Base-by-base conservation (phyloP, 1,284 basidiomycete genomes). In the Apiotrichum domesticum region DNA sequence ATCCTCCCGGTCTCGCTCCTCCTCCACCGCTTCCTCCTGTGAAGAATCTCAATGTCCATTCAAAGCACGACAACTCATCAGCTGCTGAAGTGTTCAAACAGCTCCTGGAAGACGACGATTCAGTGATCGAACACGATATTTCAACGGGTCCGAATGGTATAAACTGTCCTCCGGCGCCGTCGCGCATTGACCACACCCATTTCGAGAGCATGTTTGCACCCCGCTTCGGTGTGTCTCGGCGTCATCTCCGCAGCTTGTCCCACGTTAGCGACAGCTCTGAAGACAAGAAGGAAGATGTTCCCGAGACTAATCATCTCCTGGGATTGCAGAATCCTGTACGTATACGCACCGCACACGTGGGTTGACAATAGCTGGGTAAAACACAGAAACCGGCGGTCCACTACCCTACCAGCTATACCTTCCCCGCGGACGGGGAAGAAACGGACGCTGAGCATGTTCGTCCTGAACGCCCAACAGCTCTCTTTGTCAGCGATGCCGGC, bases 401-500 rank as follows among this genome's bases (percentile, higher is more conserved):
- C 9, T 46, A 46, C 32, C 32, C 45, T 2, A 34, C 34, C 34
- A 34, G 34, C 8, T 10, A 34, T 6, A 11, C 9, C 11, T 8
- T n/a, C 4, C 46, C 46, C 13, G 9, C 8, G 5, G 46, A 35
- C n/a, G 46, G 35, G 34, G 34, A 35, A n/a, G 33, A 35, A 6
- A 3, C 32, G 2, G 44, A 43, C 9, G 6, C 8, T 9, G 44
- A 21, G 8, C n/a, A 35, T 1, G 46, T 47, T 8, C 35, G 21
- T n/a, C 29, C 35, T 14, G 35, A 35, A 33, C 52, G 45, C 37
- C 34, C 8, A 13, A 41, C 32, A 10, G 50, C 32, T 3, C 44
- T 37, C 0, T 46, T 42, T 33, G 40, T 54, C n/a, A 49, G 45
- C 14, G 52, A 55, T 35, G 49, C 46, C 35, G 47, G 35, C 41